Evolutionary conservation across 768 basidiomycete species (phyloP).

Genomic region (Leccinum ochraceum): DNA sequence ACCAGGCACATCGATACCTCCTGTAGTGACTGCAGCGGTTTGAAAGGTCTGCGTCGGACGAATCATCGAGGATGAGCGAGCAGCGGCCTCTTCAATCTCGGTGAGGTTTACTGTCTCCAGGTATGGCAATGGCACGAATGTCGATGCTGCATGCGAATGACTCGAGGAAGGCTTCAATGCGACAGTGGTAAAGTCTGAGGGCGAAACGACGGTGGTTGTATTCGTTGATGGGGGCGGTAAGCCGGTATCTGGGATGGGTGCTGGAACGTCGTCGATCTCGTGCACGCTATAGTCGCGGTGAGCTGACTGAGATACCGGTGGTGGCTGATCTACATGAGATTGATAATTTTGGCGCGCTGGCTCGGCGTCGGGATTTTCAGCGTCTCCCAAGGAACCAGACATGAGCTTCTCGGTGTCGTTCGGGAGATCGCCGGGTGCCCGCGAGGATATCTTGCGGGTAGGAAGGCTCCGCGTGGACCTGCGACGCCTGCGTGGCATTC

Average conservation of each 20-base stretch:
- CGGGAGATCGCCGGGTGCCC: conserved; percentile 6
- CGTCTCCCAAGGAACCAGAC: conserved; percentile 5
- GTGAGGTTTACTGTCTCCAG: conserved; percentile 29
- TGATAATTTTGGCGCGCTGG: conserved; percentile 3
- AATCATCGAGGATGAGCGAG: conserved; percentile 12
- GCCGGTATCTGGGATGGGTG: conserved; percentile 34
- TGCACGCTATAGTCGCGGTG: conserved; percentile 29
- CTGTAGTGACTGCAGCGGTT: conserved; percentile 3
- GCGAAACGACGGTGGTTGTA: conserved; percentile 4
- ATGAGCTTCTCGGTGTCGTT: conserved; percentile 29
- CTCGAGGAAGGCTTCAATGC: conserved; percentile 18
- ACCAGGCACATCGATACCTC: conserved; percentile 2
- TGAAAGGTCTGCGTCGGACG: conserved; percentile 7
- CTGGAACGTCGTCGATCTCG: conserved; percentile 32
- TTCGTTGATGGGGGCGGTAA: conserved; percentile 27
- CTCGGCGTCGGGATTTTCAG: background rate
- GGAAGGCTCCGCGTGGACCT: conserved; percentile 7
- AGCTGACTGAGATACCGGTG: conserved; percentile 13
- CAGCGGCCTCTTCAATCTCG: conserved; percentile 17
- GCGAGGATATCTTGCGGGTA: conserved; percentile 11
- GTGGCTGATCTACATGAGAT: conserved; percentile 13
- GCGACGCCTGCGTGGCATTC: conserved; percentile 22
- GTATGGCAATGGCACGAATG: conserved; percentile 33
- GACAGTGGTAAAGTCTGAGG: conserved; percentile 21
- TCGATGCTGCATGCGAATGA: conserved; percentile 14